A percentile compares a stretch with the other conserved stretches of the same genome.
Evolutionary conservation across 2,329 filamentous ascomycete species (phyloP).

Genomic region (Claviceps pusilla): DNA sequence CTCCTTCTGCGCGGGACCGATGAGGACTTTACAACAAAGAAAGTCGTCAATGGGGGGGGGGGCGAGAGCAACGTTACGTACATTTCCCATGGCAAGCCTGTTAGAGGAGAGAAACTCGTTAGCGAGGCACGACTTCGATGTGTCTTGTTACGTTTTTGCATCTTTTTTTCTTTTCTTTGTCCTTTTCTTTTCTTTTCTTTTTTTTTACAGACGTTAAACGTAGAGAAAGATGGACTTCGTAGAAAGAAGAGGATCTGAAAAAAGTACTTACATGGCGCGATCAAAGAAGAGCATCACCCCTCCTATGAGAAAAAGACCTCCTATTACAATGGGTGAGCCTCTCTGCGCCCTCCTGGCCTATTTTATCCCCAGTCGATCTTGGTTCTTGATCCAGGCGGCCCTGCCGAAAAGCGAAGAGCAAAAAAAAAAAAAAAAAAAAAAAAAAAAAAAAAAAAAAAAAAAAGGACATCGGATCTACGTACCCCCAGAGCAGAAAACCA

Average conservation of each 20-base stretch:
- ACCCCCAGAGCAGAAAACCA: slow-evolving; percentile 96
- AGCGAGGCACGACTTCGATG: background rate
- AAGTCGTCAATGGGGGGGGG: background rate
- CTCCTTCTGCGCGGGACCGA: background rate
- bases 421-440: background rate
- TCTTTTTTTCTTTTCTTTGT: too few relatives aligned
- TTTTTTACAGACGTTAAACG: background rate
- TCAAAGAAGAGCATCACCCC: slow-evolving; percentile 97
- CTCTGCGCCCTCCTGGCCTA: slow-evolving; percentile 7
- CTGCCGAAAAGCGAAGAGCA: background rate
- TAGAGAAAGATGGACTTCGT: background rate
- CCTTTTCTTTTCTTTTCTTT: background rate
- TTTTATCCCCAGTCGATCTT: too few relatives aligned
- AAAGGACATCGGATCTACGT: slow-evolving; percentile 31
- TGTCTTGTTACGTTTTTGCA: background rate
- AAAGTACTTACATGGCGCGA: slow-evolving; percentile 63
- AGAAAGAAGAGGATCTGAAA: background rate
- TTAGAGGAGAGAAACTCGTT: background rate
- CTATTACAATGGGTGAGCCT: slow-evolving; percentile 27
- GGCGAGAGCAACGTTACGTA: slow-evolving; percentile 24
- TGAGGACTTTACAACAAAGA: background rate
- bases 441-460: background rate
- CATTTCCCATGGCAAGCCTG: slow-evolving; percentile 95
- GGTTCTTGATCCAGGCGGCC: background rate
- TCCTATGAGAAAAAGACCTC: slow-evolving; percentile 85